Percentiles rank a stretch among this genome's conserved stretches.
Conservation (phyloP, 2,329 filamentous ascomycete genomes). For the Fusarium papillatum region DNA sequence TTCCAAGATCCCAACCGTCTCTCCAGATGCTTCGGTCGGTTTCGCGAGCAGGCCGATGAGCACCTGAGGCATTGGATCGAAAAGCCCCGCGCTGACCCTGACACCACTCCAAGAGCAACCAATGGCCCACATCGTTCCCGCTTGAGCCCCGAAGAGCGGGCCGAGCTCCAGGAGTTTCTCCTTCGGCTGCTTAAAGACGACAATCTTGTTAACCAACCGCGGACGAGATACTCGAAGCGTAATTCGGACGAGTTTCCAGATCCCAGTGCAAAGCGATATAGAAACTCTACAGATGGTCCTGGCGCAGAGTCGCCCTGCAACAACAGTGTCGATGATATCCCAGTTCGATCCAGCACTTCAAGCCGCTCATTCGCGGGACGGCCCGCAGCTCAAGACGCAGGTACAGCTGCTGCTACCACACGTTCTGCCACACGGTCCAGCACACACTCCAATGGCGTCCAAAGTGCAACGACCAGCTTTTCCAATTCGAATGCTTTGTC, state of each 20-base stretch:
- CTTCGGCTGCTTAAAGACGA: conserved; percentile 30
- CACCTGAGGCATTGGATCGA: conserved; percentile 35
- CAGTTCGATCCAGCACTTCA: conserved; percentile 36
- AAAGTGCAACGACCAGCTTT: conserved; percentile 11
- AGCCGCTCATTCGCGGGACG: conserved; percentile 21
- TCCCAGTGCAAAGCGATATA: conserved; percentile 31
- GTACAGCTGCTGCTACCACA: conserved; percentile 20
- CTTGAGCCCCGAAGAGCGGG: conserved; percentile 36
- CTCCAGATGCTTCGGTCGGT: conserved; percentile 38
- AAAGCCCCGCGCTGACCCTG: conserved; percentile 35
- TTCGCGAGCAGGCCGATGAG: conserved; percentile 38
- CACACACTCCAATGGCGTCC: conserved; percentile 22
- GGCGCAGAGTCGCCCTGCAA: conserved; percentile 5
- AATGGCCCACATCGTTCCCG: conserved; percentile 39
- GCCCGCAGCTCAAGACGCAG: conserved; percentile 24
- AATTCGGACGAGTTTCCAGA: conserved; percentile 37
- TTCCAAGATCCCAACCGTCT: conserved; percentile 34
- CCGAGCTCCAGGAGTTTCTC: conserved; percentile 43
- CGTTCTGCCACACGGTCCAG: not conserved
- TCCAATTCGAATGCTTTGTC: conserved; percentile 27
- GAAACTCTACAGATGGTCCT: conserved; percentile 22
- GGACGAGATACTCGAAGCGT: conserved; percentile 36
- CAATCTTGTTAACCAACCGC: conserved; percentile 18
- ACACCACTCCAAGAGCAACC: conserved; percentile 27
- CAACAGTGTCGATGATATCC: conserved; percentile 35